A percentile compares a stretch with the other conserved stretches of the same genome.
Conservation (phyloP, 2,329 filamentous ascomycete species). For the Lachnellula arida region DNA sequence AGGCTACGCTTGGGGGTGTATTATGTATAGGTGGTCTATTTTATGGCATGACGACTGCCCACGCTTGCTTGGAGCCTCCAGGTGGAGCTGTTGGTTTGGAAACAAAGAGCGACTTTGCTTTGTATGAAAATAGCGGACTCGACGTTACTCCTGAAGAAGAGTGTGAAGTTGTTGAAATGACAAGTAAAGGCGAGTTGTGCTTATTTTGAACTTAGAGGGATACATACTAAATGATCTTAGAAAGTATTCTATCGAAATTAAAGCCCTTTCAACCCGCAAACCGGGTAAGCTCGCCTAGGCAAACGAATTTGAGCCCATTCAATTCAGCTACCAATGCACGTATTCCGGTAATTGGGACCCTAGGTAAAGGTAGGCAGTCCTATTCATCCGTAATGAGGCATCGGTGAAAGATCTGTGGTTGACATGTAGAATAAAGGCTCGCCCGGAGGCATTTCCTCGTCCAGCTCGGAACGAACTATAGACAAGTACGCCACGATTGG, state of each 20-base stretch:
- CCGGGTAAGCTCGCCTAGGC: background rate
- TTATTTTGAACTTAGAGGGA: background rate
- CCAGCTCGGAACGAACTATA: background rate
- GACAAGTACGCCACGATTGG: background rate
- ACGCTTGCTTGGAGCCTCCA: background rate
- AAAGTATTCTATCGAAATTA: background rate
- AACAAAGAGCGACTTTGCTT: background rate
- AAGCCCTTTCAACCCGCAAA: background rate
- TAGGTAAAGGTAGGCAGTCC: background rate
- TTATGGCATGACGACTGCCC: background rate
- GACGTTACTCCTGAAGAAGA: background rate
- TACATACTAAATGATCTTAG: background rate
- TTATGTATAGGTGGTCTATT: background rate
- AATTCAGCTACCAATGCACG: background rate
- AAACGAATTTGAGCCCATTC: background rate
- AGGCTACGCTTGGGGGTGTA: conserved; percentile 6
- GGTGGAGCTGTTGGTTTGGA: background rate
- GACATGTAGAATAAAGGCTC: background rate
- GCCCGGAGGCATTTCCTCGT: background rate
- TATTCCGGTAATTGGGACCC: background rate
- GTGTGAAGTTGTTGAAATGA: background rate
- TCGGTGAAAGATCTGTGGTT: background rate
- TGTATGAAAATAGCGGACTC: background rate
- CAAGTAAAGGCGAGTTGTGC: background rate
- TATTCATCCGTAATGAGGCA: background rate